Conservation (phyloP, 1,284 basidiomycete species). For the Abortiporus biennis region DNA sequence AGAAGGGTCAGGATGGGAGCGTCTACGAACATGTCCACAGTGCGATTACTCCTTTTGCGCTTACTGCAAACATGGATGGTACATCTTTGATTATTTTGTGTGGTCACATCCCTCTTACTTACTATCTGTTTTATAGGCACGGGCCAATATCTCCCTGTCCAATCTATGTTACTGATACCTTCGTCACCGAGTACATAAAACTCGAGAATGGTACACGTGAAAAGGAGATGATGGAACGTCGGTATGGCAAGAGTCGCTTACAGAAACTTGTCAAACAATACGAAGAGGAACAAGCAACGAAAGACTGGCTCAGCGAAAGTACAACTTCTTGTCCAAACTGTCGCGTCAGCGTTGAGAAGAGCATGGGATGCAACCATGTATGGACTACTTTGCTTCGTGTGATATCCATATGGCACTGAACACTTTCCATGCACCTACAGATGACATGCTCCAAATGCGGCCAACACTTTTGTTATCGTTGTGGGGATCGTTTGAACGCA, state of each 20-base stretch:
- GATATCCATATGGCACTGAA: not conserved
- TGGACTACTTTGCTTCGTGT: slow-evolving; percentile 21
- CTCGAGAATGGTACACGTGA: slow-evolving; percentile 41
- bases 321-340: slow-evolving; percentile 72
- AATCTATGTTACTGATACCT: slow-evolving; percentile 50
- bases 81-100: slow-evolving; percentile 26
- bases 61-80: slow-evolving; percentile 72
- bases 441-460: slow-evolving; percentile 69
- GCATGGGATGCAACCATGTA: slow-evolving; percentile 72
- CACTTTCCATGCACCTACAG: slow-evolving; percentile 27
- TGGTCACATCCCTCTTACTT: not conserved
- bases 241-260: slow-evolving; percentile 56
- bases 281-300: slow-evolving; percentile 63
- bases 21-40: slow-evolving; percentile 57
- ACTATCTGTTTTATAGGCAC: slow-evolving; percentile 44
- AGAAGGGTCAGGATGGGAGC: slow-evolving; percentile 56
- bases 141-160: slow-evolving; percentile 64
- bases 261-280: slow-evolving; percentile 49
- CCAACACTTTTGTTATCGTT: slow-evolving; percentile 76
- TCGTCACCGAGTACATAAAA: slow-evolving; percentile 59
- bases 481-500: slow-evolving; percentile 46
- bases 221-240: slow-evolving; percentile 46
- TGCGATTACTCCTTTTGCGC: slow-evolving; percentile 72
- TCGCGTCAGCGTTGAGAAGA: slow-evolving; percentile 65
- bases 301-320: slow-evolving; percentile 53